Base-by-base conservation (phyloP, 2,329 filamentous ascomycete genomes). In the Aspergillus clavatus region DNA sequence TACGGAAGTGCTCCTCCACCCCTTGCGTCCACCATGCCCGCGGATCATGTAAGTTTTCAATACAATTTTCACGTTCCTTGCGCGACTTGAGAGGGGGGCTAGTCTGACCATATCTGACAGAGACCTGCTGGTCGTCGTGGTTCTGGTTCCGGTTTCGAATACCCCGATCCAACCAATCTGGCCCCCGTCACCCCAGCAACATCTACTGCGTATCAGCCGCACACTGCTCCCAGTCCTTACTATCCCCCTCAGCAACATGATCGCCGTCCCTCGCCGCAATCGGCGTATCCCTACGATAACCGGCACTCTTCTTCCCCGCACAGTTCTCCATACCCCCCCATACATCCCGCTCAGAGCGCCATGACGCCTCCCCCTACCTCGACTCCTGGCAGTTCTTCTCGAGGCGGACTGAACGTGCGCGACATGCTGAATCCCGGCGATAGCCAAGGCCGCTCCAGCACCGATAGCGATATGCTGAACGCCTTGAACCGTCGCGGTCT, bases 381-480 rank as follows among this genome's bases (percentile, higher is more conserved):
- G 22, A 63, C 53, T 38, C 69, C 54, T 40, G 59, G 51, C 42
- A 58, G 55, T 49, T 63, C 48, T 43, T 57, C 52, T 43, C 62
- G 72, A 38, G 67, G 65, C 41, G 71, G 70, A 4, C 63, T 75
- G 56, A 73, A 71, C 44, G 72, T 75, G 35, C 68, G 72, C 36
- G 72, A 75, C 46, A 72, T 75, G 66, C 57, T 75, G 24, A 72
- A 70, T 38, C 69, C 70, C 1, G 61, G 65, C 26, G 68, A 71
- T 43, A 58, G 62, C 45, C 57, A 61, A 18, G 63, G 66, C 21
- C 69, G 73, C 23, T 70, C 67, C 31, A 72, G 67, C 46, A 71
- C 69, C 22, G 73, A 76, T 55, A 76, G 70, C 48, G 70, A 73
- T 45, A 76, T 76, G 73, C 65, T 76, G 29, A 75, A 72, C 53